These are phyloP conservation scores for Colletotrichum viniferum DNA, from an alignment of 2,329 filamentous ascomycete genomes.

Conservation along the genomic window DNA sequence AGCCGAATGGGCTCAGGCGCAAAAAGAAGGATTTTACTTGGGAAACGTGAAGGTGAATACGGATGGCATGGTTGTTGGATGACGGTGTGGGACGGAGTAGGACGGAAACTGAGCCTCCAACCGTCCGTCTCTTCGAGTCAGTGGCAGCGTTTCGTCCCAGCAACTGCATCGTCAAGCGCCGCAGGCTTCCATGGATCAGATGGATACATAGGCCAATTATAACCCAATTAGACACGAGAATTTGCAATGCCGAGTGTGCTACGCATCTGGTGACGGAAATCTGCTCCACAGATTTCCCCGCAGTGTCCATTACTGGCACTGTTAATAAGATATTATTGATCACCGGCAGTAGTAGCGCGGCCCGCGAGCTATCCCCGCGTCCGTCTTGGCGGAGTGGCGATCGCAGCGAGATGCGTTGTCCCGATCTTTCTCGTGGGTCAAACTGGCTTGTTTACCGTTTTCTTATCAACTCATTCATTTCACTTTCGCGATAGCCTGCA, in stretches of 20 bases:
- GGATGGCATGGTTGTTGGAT: background rate
- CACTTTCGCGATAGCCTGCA: background rate
- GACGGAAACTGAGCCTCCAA: background rate
- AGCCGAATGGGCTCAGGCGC: background rate
- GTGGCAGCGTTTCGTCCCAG: background rate
- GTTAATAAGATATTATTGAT: conserved; percentile 8
- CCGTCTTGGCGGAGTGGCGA: background rate
- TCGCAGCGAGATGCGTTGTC: background rate
- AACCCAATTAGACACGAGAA: background rate
- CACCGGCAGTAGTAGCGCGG: background rate
- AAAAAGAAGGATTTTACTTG: background rate
- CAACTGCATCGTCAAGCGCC: background rate
- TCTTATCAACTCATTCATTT: background rate
- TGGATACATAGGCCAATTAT: background rate
- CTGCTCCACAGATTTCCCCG: background rate
- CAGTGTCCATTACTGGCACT: background rate
- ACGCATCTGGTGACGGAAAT: background rate
- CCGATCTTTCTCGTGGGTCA: background rate
- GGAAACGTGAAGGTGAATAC: background rate
- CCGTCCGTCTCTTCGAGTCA: background rate
- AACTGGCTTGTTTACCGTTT: background rate
- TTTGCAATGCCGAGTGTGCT: background rate
- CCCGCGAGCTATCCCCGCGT: background rate
- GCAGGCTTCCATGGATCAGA: background rate
- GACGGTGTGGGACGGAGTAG: background rate